phyloP scores from a whole-genome alignment of 176 grass and related monocot genomes.

The Musa itinerans region DNA sequence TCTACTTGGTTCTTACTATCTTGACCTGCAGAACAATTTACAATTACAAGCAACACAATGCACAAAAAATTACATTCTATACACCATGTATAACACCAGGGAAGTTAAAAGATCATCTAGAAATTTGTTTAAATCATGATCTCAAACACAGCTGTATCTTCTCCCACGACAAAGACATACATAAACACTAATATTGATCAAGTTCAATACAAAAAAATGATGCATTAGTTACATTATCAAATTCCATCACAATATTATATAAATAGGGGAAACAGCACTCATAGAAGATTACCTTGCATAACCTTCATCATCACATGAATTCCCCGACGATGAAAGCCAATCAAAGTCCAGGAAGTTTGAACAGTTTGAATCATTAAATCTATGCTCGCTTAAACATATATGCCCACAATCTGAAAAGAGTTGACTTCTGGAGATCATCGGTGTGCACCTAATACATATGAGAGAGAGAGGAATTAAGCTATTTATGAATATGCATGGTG shows the following conservation, averaged over 20 bases:
- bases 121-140: too few species aligned
- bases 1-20: too few species aligned
- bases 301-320: constrained; percentile 74
- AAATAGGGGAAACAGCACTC: background rate
- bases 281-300: constrained; percentile 52
- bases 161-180: too few species aligned
- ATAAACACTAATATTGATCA: too few species aligned
- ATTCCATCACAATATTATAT: background rate
- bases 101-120: too few species aligned
- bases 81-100: too few species aligned
- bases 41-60: too few species aligned
- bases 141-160: too few species aligned
- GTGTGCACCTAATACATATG: constrained; percentile 34
- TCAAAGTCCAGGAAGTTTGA: constrained; percentile 95
- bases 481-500: background rate
- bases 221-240: too few species aligned
- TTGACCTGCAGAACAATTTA: too few species aligned
- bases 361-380: constrained; percentile 54
- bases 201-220: too few species aligned
- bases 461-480: background rate
- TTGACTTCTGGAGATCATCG: constrained; percentile 33
- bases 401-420: constrained; percentile 46
- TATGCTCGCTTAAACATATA: constrained; percentile 46
- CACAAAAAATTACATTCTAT: too few species aligned
- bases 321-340: constrained; percentile 76